Percentiles rank a stretch among this genome's conserved stretches.
phyloP scores from a whole-genome alignment of 805 yeast genomes.

The Ogataea thermomethanolica region DNA sequence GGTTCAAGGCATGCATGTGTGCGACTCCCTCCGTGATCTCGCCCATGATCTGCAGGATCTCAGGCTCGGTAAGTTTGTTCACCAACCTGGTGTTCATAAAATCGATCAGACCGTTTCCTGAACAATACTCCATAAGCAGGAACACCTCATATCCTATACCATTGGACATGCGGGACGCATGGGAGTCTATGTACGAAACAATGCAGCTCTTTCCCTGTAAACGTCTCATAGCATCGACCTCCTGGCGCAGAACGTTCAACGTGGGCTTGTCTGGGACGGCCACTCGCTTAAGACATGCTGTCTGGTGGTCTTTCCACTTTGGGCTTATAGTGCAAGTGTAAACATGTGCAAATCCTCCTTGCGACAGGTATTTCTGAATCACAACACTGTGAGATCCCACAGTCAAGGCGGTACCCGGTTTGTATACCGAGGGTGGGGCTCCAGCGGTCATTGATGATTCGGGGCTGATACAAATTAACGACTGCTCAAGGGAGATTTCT shows the following conservation, averaged over 20 bases:
- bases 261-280: slow-evolving; percentile 88
- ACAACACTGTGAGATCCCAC: slow-evolving; percentile 81
- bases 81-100: slow-evolving; percentile 72
- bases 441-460: slow-evolving; percentile 20
- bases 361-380: slow-evolving; percentile 69
- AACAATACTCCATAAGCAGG: slow-evolving; percentile 75
- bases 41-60: slow-evolving; percentile 63
- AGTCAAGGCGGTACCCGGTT: slow-evolving; percentile 72
- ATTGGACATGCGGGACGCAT: slow-evolving; percentile 70
- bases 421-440: slow-evolving; percentile 55
- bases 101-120: slow-evolving; percentile 71
- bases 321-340: slow-evolving; percentile 74
- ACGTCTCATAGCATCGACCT: slow-evolving; percentile 95
- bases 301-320: slow-evolving; percentile 46
- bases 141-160: slow-evolving; percentile 70
- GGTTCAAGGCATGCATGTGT: slow-evolving; percentile 68
- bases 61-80: slow-evolving; percentile 63
- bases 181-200: slow-evolving; percentile 91
- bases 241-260: slow-evolving; percentile 80
- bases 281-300: slow-evolving; percentile 91
- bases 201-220: slow-evolving; percentile 73
- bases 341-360: slow-evolving; percentile 95
- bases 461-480: neutral
- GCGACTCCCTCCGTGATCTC: slow-evolving; percentile 73
- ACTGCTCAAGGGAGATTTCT: neutral